Evolutionary conservation across 2,329 filamentous ascomycete genomes (phyloP).

Genomic region (Alternaria rosae): DNA sequence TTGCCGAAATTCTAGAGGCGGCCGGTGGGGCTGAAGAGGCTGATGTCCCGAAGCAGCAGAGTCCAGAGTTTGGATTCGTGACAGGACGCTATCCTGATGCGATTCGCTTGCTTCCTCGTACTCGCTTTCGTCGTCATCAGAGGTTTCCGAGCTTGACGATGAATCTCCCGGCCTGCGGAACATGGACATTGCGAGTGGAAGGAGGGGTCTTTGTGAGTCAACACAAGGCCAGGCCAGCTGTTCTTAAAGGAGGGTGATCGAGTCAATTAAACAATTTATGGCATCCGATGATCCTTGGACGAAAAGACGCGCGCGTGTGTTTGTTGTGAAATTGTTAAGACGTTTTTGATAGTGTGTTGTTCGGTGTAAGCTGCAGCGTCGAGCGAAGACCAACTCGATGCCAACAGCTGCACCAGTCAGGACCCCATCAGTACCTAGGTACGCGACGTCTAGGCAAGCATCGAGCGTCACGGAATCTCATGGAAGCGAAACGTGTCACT

Average conservation of each 20-base stretch:
- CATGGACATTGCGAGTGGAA: conserved; percentile 36
- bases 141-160: conserved; percentile 39
- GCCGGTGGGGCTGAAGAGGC: conserved; percentile 14
- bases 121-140: conserved; percentile 28
- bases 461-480: conserved; percentile 41
- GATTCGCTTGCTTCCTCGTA: conserved; percentile 25
- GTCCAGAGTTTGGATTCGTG: conserved; percentile 40
- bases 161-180: conserved; percentile 47
- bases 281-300: conserved; percentile 3
- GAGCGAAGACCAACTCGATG: conserved; percentile 30
- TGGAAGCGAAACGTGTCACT: conserved; percentile 43
- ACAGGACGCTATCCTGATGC: conserved; percentile 30
- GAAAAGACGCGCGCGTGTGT: conserved; percentile 1
- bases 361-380: conserved; percentile 25
- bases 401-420: conserved; percentile 24
- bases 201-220: background rate
- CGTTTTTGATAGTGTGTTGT: conserved; percentile 19
- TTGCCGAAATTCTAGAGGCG: conserved; percentile 24
- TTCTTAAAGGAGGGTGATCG: background rate
- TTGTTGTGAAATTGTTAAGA: conserved; percentile 10
- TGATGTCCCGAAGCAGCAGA: conserved; percentile 28
- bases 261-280: background rate
- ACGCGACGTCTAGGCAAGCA: conserved; percentile 24
- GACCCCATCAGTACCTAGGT: conserved; percentile 31
- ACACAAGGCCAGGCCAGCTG: background rate